Base-by-base conservation (phyloP, 1,284 basidiomycete species). In the Cryptococcus amylolentus region DNA sequence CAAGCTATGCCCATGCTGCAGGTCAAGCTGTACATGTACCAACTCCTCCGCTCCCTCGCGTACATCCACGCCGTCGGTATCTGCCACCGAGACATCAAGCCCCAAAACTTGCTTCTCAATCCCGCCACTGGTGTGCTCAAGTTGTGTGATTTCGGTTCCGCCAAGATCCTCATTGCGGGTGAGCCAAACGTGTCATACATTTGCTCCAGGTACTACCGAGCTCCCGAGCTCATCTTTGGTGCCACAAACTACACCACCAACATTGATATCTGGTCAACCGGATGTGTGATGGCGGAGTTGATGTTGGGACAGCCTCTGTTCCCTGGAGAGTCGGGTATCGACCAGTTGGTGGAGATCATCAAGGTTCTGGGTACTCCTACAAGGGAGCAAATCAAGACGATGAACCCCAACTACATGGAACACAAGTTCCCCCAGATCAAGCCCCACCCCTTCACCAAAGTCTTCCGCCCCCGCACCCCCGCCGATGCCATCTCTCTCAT, bases 321-420 rank as follows among this genome's bases (percentile, higher is more conserved):
- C 85, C 95, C 95, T 3, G 95, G 95, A 64, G 96, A 99, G 81
- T 95, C 91, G 70, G 95, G 95, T n/a, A 99, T 99, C 72, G 95
- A 99, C 80, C 95, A 99, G 81, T 79, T 99, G 68, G 95, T 99
- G 50, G 95, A 99, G 81, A 99, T 99, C 72, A 99, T 99, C 87
- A 99, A 99, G 80, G 93, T 99, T 44, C 85, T 99, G 60, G 95
- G 95, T 20, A 99, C 96, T 23, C 95, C 95, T 0, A 95, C 95
- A 57, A 83, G 95, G 67, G 96, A 98, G 76, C 96, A 99, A 80
- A 99, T 99, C 85, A 98, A 98, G 87, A 98, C 96, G 67, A 99
- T 99, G 95, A 99, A 99, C 80, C 95, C 96, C 51, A 95, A 95
- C 81, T 99, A 99, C 81, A 98, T 98, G 96, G 96, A 99, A 78